Base-by-base conservation (phyloP, 1,139 yeast species). In the Candida tetrigidarum region DNA sequence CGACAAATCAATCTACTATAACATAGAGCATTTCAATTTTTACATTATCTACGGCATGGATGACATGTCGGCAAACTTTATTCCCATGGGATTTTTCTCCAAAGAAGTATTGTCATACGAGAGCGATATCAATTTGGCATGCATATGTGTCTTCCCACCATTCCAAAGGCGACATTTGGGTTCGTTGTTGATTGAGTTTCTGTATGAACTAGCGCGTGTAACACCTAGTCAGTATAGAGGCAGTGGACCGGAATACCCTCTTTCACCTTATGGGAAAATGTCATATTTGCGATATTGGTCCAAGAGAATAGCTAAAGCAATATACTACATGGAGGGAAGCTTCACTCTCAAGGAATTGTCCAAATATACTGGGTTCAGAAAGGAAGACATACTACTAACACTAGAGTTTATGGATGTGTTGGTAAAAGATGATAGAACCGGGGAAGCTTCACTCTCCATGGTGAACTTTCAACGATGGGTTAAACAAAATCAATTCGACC, bases 191-290 rank as follows among this genome's bases (percentile, higher is more conserved):
- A 89, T 93, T 25, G 92, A 89, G 48, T 88, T 90, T 54, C 90
- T 95, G 44, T 93, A 92, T 58, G 82, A 78, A 22, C 61, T 90
- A 16, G 88, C 96, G 0, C 68, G 71, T 41, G 51, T 55, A 7
- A 68, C 77, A 55, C 60, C 87, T 66, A 65, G 82, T 62, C 58
- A 66, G 70, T 40, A 63, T 73, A 25, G 55, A 22, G 90, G 96
- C 45, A 91, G 97, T 46, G 96, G 97, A 0, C 99, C 99, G 0
- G 99, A 93, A 61, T 79, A 84, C 52, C 99, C 99, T 0, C 69
- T 93, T 15, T 87, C 96, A 5, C 85, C 86, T 0, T 87, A 81
- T 62, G 99, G 99, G 0, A 75, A 77, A 42, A 69, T 81, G 4
- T 80, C 92, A 4, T 93, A 91, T 57, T 57, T 86, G 27, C 69